A percentile compares a stretch with the other conserved stretches of the same genome.
Evolutionary conservation across 1,284 basidiomycete species (phyloP).

Genomic region (Phellinidium pouzarii): DNA sequence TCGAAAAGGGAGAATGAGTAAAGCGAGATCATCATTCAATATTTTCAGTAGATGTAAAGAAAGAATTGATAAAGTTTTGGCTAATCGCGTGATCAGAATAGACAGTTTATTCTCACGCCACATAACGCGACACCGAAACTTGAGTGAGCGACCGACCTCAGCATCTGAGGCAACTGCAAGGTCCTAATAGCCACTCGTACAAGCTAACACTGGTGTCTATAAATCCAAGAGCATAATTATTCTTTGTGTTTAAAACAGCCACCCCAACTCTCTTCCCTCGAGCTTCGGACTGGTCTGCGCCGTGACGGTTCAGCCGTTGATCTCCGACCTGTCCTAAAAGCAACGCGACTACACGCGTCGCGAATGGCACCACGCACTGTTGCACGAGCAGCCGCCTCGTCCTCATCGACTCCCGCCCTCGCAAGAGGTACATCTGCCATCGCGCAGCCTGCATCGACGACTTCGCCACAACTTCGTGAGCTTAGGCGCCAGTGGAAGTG

Average conservation of each 20-base stretch:
- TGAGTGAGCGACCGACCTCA: neutral
- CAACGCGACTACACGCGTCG: conserved; percentile 16
- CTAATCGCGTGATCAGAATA: neutral
- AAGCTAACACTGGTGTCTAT: neutral
- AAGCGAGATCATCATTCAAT: neutral
- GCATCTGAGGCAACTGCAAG: neutral
- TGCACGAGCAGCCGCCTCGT: conserved; percentile 8
- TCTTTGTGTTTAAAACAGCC: neutral
- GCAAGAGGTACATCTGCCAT: conserved; percentile 5
- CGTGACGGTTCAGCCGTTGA: conserved; percentile 12
- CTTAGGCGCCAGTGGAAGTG: conserved; percentile 73
- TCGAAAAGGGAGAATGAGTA: conserved; percentile 14
- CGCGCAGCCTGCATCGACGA: conserved; percentile 10
- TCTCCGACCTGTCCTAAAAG: conserved; percentile 15
- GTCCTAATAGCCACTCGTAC: neutral
- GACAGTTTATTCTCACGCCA: neutral
- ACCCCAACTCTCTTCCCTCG: neutral
- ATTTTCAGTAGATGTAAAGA: neutral
- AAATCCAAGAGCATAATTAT: neutral
- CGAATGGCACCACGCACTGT: conserved; percentile 16
- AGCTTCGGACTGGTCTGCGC: neutral
- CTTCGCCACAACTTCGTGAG: conserved; percentile 16
- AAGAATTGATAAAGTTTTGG: no score
- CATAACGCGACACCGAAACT: neutral
- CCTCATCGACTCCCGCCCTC: conserved; percentile 14